Conservation (phyloP, 192 early-diverging fungal species). For the Backusella liffmaniae region DNA sequence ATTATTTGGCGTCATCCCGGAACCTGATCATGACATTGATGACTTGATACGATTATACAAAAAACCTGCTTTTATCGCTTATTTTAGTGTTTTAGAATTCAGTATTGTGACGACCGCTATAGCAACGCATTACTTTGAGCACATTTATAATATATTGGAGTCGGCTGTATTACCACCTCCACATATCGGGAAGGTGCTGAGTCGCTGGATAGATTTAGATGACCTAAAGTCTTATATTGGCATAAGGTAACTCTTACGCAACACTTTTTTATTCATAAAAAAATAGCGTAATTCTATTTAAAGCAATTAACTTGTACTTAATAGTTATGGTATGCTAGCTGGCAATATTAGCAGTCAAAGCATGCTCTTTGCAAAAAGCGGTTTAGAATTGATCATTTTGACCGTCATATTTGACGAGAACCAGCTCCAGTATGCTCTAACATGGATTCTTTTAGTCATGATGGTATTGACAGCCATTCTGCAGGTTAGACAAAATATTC, state of each 20-base stretch:
- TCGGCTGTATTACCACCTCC: slow-evolving; percentile 10
- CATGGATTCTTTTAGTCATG: slow-evolving; percentile 62
- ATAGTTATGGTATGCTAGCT: slow-evolving; percentile 61
- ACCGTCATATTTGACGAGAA: slow-evolving; percentile 54
- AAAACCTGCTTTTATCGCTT: slow-evolving; percentile 65
- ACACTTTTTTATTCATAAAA: neutral
- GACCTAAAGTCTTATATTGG: slow-evolving; percentile 30
- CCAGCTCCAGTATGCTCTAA: slow-evolving; percentile 68
- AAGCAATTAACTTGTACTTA: neutral
- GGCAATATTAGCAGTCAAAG: slow-evolving; percentile 75
- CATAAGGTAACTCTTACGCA: slow-evolving; percentile 17
- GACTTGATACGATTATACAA: slow-evolving; percentile 65
- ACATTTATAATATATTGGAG: slow-evolving; percentile 9
- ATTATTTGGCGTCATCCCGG: slow-evolving; percentile 74
- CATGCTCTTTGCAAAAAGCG: slow-evolving; percentile 76
- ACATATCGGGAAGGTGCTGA: slow-evolving; percentile 40
- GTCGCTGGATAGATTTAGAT: slow-evolving; percentile 1
- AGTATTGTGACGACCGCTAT: slow-evolving; percentile 49
- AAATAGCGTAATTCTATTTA: neutral
- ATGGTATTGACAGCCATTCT: slow-evolving; percentile 52
- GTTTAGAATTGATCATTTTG: slow-evolving; percentile 68
- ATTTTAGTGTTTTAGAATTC: slow-evolving; percentile 56
- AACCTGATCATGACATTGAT: slow-evolving; percentile 65
- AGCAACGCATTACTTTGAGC: slow-evolving; percentile 45
- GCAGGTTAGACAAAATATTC: slow-evolving; percentile 40